A percentile compares a stretch with the other conserved stretches of the same genome.
phyloP scores from a whole-genome alignment of 2,329 filamentous ascomycete species.

The Parasarocladium wereldwijsianum region DNA sequence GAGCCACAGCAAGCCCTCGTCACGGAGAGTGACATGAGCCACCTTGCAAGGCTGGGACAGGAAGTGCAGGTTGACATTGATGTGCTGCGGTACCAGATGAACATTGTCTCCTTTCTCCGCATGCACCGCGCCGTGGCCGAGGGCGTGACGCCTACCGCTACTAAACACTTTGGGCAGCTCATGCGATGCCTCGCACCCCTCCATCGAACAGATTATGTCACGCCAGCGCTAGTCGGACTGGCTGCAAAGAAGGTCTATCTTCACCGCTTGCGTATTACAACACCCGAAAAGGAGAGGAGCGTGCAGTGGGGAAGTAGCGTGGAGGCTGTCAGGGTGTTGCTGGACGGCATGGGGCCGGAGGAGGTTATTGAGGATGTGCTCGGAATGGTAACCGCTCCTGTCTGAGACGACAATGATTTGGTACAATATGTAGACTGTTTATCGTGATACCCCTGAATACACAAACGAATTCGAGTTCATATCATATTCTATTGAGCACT shows the following conservation, averaged over 20 bases:
- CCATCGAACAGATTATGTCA: slow-evolving; percentile 66
- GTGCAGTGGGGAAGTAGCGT: slow-evolving; percentile 84
- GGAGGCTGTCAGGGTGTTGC: slow-evolving; percentile 48
- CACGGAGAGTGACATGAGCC: slow-evolving; percentile 36
- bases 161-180: slow-evolving; percentile 59
- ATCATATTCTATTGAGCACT: too few relatives aligned
- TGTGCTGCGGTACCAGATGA: slow-evolving; percentile 70
- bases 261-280: slow-evolving; percentile 63
- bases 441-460: slow-evolving; percentile 3
- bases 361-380: slow-evolving; percentile 53
- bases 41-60: slow-evolving; percentile 42
- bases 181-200: slow-evolving; percentile 63
- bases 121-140: slow-evolving; percentile 72
- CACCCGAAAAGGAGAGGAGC: slow-evolving; percentile 62
- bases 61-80: slow-evolving; percentile 57
- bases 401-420: slow-evolving; percentile 13
- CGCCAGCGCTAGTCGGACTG: slow-evolving; percentile 68
- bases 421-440: slow-evolving; percentile 14
- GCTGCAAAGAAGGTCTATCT: slow-evolving; percentile 78
- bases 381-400: slow-evolving; percentile 37
- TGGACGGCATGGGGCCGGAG: slow-evolving; percentile 47
- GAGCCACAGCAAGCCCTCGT: slow-evolving; percentile 21
- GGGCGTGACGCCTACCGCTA: slow-evolving; percentile 65
- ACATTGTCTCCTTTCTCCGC: slow-evolving; percentile 75
- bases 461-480: too few relatives aligned